Percentiles rank a stretch among this genome's conserved stretches.
Conservation (phyloP, 331 rosid species). For the Cydonia oblonga region DNA sequence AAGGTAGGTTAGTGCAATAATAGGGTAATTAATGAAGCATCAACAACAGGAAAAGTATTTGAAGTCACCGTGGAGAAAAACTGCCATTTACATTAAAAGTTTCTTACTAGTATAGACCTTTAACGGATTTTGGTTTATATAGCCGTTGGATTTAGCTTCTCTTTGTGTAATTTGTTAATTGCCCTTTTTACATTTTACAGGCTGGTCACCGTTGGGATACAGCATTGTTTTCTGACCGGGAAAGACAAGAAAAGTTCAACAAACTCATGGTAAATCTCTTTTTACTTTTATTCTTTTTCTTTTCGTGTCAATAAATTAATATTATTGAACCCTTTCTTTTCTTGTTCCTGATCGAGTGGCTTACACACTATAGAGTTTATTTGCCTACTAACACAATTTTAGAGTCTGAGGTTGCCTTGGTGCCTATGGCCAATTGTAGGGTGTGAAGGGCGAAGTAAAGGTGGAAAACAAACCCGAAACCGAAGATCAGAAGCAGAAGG, state of each 20-base stretch:
- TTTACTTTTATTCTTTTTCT: neutral
- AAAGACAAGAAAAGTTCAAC: constrained; percentile 91
- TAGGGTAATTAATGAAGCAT: too few species aligned
- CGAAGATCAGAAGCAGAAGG: constrained; percentile 65
- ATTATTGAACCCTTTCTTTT: constrained; percentile 1
- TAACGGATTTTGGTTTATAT: neutral
- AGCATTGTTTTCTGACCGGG: constrained; percentile 54
- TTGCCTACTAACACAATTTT: constrained; percentile 84
- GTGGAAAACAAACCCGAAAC: constrained; percentile 38
- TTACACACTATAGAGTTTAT: constrained; percentile 32
- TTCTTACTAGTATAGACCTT: neutral
- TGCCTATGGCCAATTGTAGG: constrained; percentile 99
- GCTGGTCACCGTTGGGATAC: constrained; percentile 79
- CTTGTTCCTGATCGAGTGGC: constrained; percentile 16
- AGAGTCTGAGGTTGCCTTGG: constrained; percentile 95
- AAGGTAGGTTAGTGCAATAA: neutral
- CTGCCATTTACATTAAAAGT: neutral
- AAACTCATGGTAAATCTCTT: constrained; percentile 82
- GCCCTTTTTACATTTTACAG: constrained; percentile 31
- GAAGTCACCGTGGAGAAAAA: neutral
- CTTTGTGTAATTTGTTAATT: constrained; percentile 1
- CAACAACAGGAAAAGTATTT: neutral
- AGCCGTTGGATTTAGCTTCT: neutral
- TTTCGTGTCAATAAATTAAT: constrained; percentile 2
- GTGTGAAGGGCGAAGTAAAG: constrained; percentile 72